These are phyloP conservation scores for Leonotis leonurus DNA, from an alignment of 257 asterid species.

Conservation along the genomic window DNA sequence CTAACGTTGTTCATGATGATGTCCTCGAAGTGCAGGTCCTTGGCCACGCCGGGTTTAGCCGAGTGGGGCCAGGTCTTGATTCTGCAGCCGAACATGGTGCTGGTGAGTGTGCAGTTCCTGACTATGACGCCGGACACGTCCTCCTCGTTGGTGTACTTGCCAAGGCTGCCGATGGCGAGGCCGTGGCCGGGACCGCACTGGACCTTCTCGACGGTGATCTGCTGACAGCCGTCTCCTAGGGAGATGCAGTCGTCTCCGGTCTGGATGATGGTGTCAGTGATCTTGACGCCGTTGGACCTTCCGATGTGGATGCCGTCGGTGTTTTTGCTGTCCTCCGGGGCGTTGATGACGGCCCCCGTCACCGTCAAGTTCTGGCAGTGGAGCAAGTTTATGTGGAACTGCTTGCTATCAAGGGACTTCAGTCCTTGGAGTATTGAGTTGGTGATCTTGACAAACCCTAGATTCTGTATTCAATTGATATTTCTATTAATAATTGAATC, in stretches of 20 bases:
- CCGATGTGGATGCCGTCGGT: slow-evolving; percentile 44
- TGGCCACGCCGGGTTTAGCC: slow-evolving; percentile 13
- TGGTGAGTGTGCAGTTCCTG: slow-evolving; percentile 23
- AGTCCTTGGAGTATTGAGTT: slow-evolving; percentile 17
- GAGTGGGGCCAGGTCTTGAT: slow-evolving; percentile 33
- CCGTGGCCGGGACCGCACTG: slow-evolving; percentile 46
- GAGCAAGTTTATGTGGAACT: slow-evolving; percentile 30
- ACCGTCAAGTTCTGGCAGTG: slow-evolving; percentile 28
- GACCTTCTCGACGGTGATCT: slow-evolving; percentile 18
- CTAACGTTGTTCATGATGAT: slow-evolving; percentile 28
- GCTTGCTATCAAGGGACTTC: slow-evolving; percentile 26
- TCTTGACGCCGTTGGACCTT: slow-evolving; percentile 14
- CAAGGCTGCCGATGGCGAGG: slow-evolving; percentile 37
- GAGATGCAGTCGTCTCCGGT: slow-evolving; percentile 46
- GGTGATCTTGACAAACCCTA: neutral
- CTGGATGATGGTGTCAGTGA: slow-evolving; percentile 13
- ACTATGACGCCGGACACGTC: slow-evolving; percentile 24
- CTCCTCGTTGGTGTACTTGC: slow-evolving; percentile 20
- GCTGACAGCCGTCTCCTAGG: slow-evolving; percentile 24
- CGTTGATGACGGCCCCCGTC: slow-evolving; percentile 4
- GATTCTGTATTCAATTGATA: too few species aligned
- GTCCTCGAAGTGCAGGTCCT: slow-evolving; percentile 19
- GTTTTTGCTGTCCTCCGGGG: slow-evolving; percentile 35
- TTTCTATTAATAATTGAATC: too few species aligned
- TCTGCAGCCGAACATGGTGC: slow-evolving; percentile 30